A percentile compares a stretch with the other conserved stretches of the same genome.
phyloP scores from a whole-genome alignment of 768 basidiomycete species.

The Suillus americanus region DNA sequence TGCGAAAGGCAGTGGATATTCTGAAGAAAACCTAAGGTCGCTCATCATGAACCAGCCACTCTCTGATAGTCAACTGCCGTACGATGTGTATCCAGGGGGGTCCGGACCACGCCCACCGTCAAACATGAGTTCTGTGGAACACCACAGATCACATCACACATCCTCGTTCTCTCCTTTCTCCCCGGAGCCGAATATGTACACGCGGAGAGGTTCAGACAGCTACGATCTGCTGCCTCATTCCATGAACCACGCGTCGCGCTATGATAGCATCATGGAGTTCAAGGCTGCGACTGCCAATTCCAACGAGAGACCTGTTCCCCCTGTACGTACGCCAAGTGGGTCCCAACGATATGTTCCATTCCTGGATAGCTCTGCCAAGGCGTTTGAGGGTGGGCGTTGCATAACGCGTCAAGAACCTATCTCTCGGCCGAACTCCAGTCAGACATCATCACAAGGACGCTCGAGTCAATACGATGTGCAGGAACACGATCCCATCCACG shows the following conservation, averaged over 20 bases:
- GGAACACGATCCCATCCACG: conserved; percentile 58
- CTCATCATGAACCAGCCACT: conserved; percentile 21
- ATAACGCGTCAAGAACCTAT: conserved; percentile 48
- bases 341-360: conserved; percentile 46
- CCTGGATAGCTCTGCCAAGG: conserved; percentile 41
- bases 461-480: conserved; percentile 22
- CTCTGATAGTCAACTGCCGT: conserved; percentile 16
- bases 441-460: conserved; percentile 29
- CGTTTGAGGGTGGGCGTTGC: conserved; percentile 40
- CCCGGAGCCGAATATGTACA: conserved; percentile 61
- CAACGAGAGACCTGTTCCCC: conserved; percentile 41
- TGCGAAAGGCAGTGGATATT: conserved; percentile 15
- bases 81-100: conserved; percentile 23
- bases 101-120: conserved; percentile 15
- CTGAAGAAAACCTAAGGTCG: conserved; percentile 26
- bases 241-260: conserved; percentile 52
- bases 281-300: conserved; percentile 27
- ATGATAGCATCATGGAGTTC: conserved; percentile 39
- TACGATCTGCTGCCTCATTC: conserved; percentile 39
- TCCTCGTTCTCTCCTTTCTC: conserved; percentile 73
- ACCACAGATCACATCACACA: conserved; percentile 20
- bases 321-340: conserved; percentile 43
- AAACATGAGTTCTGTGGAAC: conserved; percentile 16
- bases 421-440: conserved; percentile 55
- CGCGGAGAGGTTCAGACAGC: conserved; percentile 36